Evolutionary conservation across 2,329 filamentous ascomycete genomes (phyloP).

Genomic region (Sphaerulina populicola): DNA sequence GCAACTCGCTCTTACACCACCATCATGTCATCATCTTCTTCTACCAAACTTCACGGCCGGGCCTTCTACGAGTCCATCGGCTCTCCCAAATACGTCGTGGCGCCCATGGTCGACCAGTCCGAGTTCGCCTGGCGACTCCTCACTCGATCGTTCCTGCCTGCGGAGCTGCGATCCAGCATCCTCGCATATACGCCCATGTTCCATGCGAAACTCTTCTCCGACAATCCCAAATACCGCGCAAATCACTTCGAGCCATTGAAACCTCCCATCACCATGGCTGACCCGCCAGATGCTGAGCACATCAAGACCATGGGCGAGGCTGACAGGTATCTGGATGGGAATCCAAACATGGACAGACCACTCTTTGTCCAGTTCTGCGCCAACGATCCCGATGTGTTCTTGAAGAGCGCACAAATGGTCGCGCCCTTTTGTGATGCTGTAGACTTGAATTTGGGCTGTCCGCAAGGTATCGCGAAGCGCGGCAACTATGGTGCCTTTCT

Average conservation of each 20-base stretch:
- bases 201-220: slow-evolving; percentile 79
- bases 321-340: slow-evolving; percentile 68
- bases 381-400: slow-evolving; percentile 70
- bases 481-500: slow-evolving; percentile 91
- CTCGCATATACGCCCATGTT: slow-evolving; percentile 95
- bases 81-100: slow-evolving; percentile 79
- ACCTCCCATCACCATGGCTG: slow-evolving; percentile 20
- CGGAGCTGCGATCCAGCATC: slow-evolving; percentile 51
- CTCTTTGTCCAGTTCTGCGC: slow-evolving; percentile 96
- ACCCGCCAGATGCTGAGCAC: slow-evolving; percentile 19
- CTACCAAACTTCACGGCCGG: slow-evolving; percentile 49
- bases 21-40: slow-evolving; percentile 18
- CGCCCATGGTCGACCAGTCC: slow-evolving; percentile 97
- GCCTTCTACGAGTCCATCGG: slow-evolving; percentile 94
- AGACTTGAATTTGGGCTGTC: slow-evolving; percentile 90
- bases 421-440: slow-evolving; percentile 89
- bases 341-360: slow-evolving; percentile 73
- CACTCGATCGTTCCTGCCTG: slow-evolving; percentile 78
- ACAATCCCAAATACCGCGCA: slow-evolving; percentile 66
- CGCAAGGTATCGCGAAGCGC: slow-evolving; percentile 85
- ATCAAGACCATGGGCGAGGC: slow-evolving; percentile 19
- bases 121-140: slow-evolving; percentile 98
- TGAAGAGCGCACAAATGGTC: slow-evolving; percentile 68
- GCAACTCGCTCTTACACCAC: neutral
- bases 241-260: slow-evolving; percentile 68